Evolutionary conservation across 768 basidiomycete genomes (phyloP).

Genomic region (Favolaschia claudopus): DNA sequence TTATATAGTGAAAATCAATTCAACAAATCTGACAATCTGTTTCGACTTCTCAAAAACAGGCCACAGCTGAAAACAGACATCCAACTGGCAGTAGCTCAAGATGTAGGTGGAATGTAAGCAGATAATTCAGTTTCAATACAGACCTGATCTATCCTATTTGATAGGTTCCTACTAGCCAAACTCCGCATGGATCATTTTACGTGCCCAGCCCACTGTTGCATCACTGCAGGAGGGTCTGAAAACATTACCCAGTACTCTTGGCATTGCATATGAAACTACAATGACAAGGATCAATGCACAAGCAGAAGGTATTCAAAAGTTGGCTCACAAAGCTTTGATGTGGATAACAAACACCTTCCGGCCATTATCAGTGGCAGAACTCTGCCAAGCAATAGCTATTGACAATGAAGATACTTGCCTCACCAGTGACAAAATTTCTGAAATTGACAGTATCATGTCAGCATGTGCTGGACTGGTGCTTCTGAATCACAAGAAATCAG

Average conservation of each 20-base stretch:
- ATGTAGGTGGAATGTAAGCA: neutral
- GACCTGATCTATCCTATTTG: neutral
- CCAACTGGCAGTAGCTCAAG: neutral
- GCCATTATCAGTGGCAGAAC: neutral
- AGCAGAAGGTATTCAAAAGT: neutral
- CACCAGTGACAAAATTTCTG: neutral
- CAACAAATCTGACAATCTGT: neutral
- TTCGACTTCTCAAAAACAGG: neutral
- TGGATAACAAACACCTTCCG: neutral
- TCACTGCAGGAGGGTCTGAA: neutral
- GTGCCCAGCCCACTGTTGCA: neutral
- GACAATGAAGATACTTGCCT: neutral
- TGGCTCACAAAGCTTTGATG: neutral
- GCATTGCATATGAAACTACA: neutral
- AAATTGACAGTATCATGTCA: neutral
- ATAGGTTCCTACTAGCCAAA: constrained; percentile 11
- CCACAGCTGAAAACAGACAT: neutral
- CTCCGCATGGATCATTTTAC: neutral
- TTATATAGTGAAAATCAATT: neutral
- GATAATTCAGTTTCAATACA: neutral
- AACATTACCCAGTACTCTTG: neutral
- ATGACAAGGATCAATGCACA: neutral
- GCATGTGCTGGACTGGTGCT: neutral
- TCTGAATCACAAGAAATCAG: neutral
- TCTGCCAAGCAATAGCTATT: neutral